Conservation (phyloP, 2,329 filamentous ascomycete species). For the Ramichloridium luteum region DNA sequence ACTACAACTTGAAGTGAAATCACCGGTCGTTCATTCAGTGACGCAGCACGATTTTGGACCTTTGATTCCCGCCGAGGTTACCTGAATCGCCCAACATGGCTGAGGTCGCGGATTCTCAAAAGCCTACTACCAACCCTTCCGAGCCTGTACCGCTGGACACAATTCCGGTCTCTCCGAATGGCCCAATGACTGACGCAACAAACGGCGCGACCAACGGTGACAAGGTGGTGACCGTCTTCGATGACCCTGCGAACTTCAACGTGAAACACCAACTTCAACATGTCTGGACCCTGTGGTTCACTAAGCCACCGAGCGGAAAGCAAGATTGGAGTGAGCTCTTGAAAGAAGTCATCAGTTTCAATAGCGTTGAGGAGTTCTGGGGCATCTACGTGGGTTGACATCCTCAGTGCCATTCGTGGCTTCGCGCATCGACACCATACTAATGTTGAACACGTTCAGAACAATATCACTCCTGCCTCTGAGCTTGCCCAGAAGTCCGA, state of each 20-base stretch:
- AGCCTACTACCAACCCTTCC: constrained; percentile 21
- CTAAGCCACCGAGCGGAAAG: constrained; percentile 90
- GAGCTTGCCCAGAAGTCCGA: constrained; percentile 95
- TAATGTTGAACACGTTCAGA: no score
- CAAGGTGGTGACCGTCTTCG: constrained; percentile 84
- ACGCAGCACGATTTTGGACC: not conserved
- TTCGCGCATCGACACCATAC: no score
- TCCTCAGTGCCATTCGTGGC: not conserved
- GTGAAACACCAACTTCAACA: constrained; percentile 98
- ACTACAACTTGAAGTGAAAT: not conserved
- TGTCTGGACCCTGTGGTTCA: constrained; percentile 99
- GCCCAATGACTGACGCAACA: constrained; percentile 33
- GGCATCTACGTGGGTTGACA: constrained; percentile 75
- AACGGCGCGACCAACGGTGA: constrained; percentile 36
- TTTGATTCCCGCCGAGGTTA: not conserved
- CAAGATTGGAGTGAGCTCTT: constrained; percentile 96
- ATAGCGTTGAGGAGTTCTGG: constrained; percentile 99
- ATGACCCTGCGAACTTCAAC: constrained; percentile 98
- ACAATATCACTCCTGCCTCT: constrained; percentile 94
- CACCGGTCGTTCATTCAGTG: not conserved
- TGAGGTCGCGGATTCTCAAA: constrained; percentile 20
- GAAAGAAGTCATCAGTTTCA: constrained; percentile 97
- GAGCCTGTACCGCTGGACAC: constrained; percentile 42
- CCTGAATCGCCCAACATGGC: constrained; percentile 20
- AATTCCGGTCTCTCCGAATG: constrained; percentile 43